These are phyloP conservation scores for Penicillium robsamsonii DNA, from an alignment of 495 filamentous ascomycete genomes.

Conservation along the genomic window DNA sequence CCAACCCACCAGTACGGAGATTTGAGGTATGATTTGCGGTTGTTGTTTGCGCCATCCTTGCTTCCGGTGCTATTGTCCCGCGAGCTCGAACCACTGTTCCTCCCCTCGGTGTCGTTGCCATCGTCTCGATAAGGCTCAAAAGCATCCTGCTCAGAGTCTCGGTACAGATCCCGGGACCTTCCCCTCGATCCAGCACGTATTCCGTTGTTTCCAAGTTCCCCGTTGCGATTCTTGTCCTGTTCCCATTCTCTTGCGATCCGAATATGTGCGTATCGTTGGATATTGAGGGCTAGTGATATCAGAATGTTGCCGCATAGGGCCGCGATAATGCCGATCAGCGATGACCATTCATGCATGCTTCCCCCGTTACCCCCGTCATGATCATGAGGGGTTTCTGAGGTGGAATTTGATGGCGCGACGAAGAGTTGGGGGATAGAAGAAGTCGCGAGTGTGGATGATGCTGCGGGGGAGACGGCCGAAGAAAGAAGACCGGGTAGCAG, in stretches of 20 bases:
- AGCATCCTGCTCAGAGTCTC: slow-evolving; percentile 4
- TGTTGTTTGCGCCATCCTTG: slow-evolving; percentile 23
- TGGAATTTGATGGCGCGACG: slow-evolving; percentile 18
- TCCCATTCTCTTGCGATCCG: slow-evolving; percentile 64
- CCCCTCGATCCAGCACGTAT: slow-evolving; percentile 3
- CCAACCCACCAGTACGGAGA: slow-evolving; percentile 97
- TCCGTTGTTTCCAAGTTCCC: slow-evolving; percentile 26
- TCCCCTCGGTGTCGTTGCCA: slow-evolving; percentile 9
- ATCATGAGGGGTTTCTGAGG: slow-evolving; percentile 15
- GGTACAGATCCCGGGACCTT: slow-evolving; percentile 10
- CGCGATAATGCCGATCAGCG: slow-evolving; percentile 88
- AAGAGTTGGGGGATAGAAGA: slow-evolving; percentile 18
- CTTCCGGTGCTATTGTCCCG: slow-evolving; percentile 27
- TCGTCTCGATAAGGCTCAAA: slow-evolving; percentile 36
- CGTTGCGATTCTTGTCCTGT: slow-evolving; percentile 47
- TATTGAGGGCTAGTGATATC: slow-evolving; percentile 93
- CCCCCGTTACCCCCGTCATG: slow-evolving; percentile 40
- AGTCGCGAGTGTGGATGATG: slow-evolving; percentile 11
- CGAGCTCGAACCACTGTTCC: slow-evolving; percentile 18
- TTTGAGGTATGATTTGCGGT: slow-evolving; percentile 69
- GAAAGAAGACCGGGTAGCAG: slow-evolving; percentile 33
- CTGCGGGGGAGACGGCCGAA: slow-evolving; percentile 26
- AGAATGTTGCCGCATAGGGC: slow-evolving; percentile 89
- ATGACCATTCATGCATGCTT: slow-evolving; percentile 75
- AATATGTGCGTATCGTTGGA: slow-evolving; percentile 93